phyloP scores from a whole-genome alignment of 2,329 filamentous ascomycete species.

The Aspergillus costaricaensis region DNA sequence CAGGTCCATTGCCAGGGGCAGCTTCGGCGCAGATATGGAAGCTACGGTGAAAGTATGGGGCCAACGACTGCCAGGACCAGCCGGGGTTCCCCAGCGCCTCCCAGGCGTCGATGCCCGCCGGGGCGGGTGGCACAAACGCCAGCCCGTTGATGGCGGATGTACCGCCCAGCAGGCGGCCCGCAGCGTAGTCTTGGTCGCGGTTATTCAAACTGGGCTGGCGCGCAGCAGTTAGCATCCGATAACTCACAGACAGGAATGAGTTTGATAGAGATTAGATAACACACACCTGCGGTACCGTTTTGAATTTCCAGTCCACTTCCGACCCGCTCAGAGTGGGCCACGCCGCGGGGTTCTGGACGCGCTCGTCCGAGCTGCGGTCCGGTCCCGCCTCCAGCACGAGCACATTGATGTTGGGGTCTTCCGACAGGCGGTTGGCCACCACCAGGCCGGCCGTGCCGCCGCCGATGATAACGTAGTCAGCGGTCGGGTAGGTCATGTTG shows the following conservation, averaged over 20 bases:
- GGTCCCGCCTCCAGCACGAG: not conserved
- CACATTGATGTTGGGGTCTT: not conserved
- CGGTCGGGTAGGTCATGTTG: no score
- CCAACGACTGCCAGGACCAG: slow-evolving; percentile 21
- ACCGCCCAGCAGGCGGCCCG: slow-evolving; percentile 8
- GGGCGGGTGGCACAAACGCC: slow-evolving; percentile 42
- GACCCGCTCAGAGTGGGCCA: slow-evolving; percentile 1
- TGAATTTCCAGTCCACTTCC: slow-evolving; percentile 2
- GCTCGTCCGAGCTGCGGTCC: not conserved
- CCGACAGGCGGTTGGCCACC: not conserved
- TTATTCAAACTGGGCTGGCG: not conserved
- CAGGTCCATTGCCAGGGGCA: not conserved
- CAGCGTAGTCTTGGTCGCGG: not conserved
- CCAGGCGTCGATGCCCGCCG: slow-evolving; percentile 39
- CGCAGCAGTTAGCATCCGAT: no score
- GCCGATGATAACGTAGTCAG: not conserved
- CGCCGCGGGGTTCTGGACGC: not conserved
- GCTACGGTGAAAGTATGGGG: slow-evolving; percentile 16
- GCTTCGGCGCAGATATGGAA: not conserved
- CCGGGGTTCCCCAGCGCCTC: slow-evolving; percentile 27
- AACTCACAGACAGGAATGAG: not conserved
- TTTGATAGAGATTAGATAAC: not conserved
- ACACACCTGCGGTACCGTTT: slow-evolving; percentile 1
- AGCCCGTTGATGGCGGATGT: slow-evolving; percentile 4
- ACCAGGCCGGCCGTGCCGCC: slow-evolving; percentile 7